Evolutionary conservation across 768 basidiomycete genomes (phyloP).

Genomic region (Phanerochaete carnosa): DNA sequence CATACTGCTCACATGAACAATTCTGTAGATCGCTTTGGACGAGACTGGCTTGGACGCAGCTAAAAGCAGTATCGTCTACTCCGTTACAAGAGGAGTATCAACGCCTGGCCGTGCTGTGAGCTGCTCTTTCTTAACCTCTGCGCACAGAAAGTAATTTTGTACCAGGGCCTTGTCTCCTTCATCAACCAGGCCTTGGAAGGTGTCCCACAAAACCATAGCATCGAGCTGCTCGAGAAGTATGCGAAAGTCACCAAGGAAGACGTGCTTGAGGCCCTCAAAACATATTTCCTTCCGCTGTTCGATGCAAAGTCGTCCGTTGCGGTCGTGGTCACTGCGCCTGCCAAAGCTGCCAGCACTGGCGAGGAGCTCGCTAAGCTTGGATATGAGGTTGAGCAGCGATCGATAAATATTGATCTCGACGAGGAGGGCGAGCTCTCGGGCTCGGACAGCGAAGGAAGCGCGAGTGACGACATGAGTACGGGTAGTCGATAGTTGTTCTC

Average conservation of each 20-base stretch:
- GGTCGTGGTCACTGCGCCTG: constrained; percentile 79
- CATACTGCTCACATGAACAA: background rate
- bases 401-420: constrained; percentile 55
- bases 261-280: constrained; percentile 63
- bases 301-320: constrained; percentile 70
- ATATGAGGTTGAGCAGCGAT: constrained; percentile 73
- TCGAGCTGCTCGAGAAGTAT: constrained; percentile 74
- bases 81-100: constrained; percentile 75
- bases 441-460: constrained; percentile 28
- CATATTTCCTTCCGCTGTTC: constrained; percentile 85
- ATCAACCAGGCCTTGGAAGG: constrained; percentile 89
- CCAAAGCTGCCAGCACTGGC: constrained; percentile 70
- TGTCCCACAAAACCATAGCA: constrained; percentile 68
- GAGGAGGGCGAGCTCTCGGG: constrained; percentile 43
- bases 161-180: constrained; percentile 79
- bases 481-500: background rate
- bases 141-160: background rate
- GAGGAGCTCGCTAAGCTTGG: constrained; percentile 63
- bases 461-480: constrained; percentile 15
- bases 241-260: constrained; percentile 80
- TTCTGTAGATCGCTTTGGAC: constrained; percentile 69
- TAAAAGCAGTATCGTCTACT: constrained; percentile 88
- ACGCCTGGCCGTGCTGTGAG: constrained; percentile 86
- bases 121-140: constrained; percentile 1
- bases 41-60: constrained; percentile 83